phyloP scores from a whole-genome alignment of 352 stramenopile species.

The Thalassiosira mediterranea region DNA sequence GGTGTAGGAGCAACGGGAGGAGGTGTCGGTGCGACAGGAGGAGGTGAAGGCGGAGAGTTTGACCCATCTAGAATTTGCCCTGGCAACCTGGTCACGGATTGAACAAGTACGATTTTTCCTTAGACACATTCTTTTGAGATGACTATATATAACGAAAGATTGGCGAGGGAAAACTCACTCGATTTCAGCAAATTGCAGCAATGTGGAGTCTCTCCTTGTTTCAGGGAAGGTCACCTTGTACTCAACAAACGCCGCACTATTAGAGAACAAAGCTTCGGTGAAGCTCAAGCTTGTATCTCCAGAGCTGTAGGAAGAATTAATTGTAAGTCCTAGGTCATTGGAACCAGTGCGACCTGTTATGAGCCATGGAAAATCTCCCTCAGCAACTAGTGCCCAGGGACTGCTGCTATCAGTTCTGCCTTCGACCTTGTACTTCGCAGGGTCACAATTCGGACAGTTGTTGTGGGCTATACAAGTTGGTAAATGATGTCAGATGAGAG shows the following conservation, averaged over 20 bases:
- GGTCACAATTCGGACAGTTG: background rate
- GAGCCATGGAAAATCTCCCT: slow-evolving; percentile 14
- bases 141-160: too few relatives aligned
- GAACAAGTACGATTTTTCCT: too few relatives aligned
- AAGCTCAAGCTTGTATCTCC: background rate
- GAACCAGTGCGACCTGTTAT: background rate
- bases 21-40: too few relatives aligned
- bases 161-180: too few relatives aligned
- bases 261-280: background rate
- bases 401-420: background rate
- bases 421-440: slow-evolving; percentile 11
- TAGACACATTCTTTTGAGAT: too few relatives aligned
- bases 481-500: too few relatives aligned
- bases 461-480: too few relatives aligned
- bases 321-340: background rate
- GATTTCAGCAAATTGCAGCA: slow-evolving; percentile 13
- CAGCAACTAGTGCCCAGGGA: background rate
- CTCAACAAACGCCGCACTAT: slow-evolving; percentile 11
- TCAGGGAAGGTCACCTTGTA: slow-evolving; percentile 19
- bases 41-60: too few relatives aligned
- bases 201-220: background rate
- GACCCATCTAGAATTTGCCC: too few relatives aligned
- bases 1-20: too few relatives aligned
- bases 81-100: too few relatives aligned
- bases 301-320: slow-evolving; percentile 3